phyloP scores from a whole-genome alignment of 202 grass and related monocot genomes.

The Digitaria exilis region DNA sequence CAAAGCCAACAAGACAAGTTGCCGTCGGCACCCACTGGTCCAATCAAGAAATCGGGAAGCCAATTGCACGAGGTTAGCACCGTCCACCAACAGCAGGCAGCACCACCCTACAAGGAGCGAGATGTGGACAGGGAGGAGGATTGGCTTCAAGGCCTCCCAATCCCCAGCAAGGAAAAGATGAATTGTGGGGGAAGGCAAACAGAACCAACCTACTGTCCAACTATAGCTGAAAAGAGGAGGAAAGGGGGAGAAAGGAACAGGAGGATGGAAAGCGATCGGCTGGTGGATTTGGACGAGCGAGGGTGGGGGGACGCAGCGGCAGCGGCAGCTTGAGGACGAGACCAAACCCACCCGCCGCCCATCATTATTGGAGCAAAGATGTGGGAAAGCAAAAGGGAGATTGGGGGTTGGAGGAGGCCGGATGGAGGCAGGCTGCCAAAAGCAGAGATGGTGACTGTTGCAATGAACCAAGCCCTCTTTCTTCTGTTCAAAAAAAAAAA shows the following conservation, averaged over 20 bases:
- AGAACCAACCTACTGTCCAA: conserved; percentile 38
- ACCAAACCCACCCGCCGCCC: conserved; percentile 51
- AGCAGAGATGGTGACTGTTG: conserved; percentile 47
- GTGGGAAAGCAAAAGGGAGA: conserved; percentile 48
- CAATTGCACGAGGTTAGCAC: conserved; percentile 9
- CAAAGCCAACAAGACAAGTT: conserved; percentile 11
- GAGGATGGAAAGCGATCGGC: conserved; percentile 32
- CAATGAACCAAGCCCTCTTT: conserved; percentile 36
- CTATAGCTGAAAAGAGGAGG: conserved; percentile 39
- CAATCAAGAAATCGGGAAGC: conserved; percentile 39
- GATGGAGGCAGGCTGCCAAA: conserved; percentile 25
- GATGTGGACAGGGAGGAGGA: conserved; percentile 44
- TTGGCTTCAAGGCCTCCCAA: conserved; percentile 48
- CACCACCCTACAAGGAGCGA: too few species aligned
- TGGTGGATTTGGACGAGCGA: conserved; percentile 44
- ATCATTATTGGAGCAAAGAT: conserved; percentile 49
- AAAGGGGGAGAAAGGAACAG: neutral
- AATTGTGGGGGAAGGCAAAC: neutral
- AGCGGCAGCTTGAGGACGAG: conserved; percentile 31
- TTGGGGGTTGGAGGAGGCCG: conserved; percentile 13
- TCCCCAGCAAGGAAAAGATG: conserved; percentile 54
- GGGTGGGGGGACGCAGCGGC: conserved; percentile 35
- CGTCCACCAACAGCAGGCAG: too few species aligned
- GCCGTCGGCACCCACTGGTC: neutral
- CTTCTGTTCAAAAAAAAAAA: too few species aligned